Evolutionary conservation across 345 rosid species (phyloP).

Genomic region (Odontarrhena argentea): DNA sequence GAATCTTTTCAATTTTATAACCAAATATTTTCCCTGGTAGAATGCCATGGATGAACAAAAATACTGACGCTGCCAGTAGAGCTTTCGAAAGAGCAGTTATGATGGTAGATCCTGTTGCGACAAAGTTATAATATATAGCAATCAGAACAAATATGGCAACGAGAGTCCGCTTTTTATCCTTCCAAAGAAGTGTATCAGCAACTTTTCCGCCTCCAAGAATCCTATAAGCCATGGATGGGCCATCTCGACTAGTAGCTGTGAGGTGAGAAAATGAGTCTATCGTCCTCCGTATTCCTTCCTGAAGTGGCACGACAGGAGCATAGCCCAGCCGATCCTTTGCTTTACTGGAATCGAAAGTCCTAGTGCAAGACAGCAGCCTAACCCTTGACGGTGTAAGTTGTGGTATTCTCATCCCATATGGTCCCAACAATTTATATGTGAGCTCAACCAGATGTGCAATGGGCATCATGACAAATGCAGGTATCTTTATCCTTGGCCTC

Average conservation of each 20-base stretch:
- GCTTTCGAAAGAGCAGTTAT: constrained; percentile 68
- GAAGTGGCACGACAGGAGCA: constrained; percentile 68
- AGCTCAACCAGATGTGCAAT: constrained; percentile 73
- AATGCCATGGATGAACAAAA: constrained; percentile 77
- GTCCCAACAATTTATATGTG: constrained; percentile 67
- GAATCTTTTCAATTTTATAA: constrained; percentile 74
- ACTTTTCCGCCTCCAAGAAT: constrained; percentile 90
- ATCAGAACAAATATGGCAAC: constrained; percentile 51
- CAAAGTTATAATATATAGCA: constrained; percentile 66
- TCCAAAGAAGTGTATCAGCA: constrained; percentile 90
- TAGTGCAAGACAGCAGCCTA: constrained; percentile 78
- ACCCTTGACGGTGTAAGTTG: constrained; percentile 90
- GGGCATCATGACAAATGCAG: constrained; percentile 77
- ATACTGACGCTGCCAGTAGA: constrained; percentile 54
- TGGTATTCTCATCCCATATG: constrained; percentile 87
- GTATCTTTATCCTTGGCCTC: constrained; percentile 90
- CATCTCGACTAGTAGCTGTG: constrained; percentile 65
- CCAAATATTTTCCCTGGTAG: constrained; percentile 83
- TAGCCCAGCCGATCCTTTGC: constrained; percentile 89
- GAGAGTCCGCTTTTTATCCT: constrained; percentile 68
- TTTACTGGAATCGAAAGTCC: constrained; percentile 74
- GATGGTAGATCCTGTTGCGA: constrained; percentile 62
- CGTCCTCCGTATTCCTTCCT: constrained; percentile 86
- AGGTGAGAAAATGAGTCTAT: constrained; percentile 77
- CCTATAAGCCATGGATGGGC: constrained; percentile 75